Conservation (phyloP, 1,139 yeast species). For the Yamadazyma friedrichii region DNA sequence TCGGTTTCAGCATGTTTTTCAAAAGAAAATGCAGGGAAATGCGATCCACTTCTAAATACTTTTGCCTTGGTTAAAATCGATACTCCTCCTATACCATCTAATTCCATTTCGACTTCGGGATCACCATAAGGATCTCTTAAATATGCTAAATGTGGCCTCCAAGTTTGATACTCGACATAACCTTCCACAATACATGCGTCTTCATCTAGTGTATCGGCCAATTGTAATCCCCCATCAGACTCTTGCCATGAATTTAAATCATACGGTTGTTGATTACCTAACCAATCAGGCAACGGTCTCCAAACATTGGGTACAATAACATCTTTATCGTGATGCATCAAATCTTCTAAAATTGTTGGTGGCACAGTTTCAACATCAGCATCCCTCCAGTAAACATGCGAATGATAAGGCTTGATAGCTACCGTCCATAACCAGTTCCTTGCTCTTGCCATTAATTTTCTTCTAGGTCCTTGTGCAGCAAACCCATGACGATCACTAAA, state of each 20-base stretch:
- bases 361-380: conserved; percentile 56
- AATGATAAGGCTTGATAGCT: conserved; percentile 52
- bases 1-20: conserved; percentile 93
- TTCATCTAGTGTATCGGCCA: conserved; percentile 75
- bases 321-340: conserved; percentile 54
- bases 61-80: conserved; percentile 77
- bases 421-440: conserved; percentile 54
- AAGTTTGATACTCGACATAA: conserved; percentile 86
- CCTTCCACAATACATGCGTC: conserved; percentile 93
- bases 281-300: conserved; percentile 90
- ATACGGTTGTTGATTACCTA: conserved; percentile 86
- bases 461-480: conserved; percentile 54
- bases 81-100: conserved; percentile 92
- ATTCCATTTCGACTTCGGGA: conserved; percentile 81
- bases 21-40: conserved; percentile 88
- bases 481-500: conserved; percentile 54
- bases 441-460: conserved; percentile 55
- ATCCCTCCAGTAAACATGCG: conserved; percentile 56
- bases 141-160: conserved; percentile 90
- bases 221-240: conserved; percentile 75
- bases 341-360: conserved; percentile 49
- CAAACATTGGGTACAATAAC: conserved; percentile 80
- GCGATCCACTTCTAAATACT: conserved; percentile 78
- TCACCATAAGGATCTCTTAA: conserved; percentile 85
- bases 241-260: conserved; percentile 93